phyloP scores from a whole-genome alignment of 768 basidiomycete genomes.

The Tephrocybe sp. region DNA sequence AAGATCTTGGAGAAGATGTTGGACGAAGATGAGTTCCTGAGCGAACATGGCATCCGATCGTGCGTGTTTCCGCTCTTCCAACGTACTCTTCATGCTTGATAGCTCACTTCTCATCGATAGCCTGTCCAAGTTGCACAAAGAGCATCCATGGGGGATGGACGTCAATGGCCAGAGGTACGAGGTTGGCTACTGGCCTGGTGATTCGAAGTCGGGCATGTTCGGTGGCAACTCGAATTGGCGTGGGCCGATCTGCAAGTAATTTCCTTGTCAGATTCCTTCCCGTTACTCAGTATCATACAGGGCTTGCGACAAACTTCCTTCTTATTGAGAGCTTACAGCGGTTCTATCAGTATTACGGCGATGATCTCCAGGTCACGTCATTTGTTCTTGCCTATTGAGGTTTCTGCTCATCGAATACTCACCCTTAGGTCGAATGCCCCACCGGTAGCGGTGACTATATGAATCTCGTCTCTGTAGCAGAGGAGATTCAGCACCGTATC shows the following conservation, averaged over 20 bases:
- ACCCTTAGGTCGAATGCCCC: constrained; percentile 81
- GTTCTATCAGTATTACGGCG: constrained; percentile 97
- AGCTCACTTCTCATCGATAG: constrained; percentile 41
- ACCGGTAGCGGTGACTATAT: constrained; percentile 97
- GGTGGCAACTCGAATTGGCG: constrained; percentile 99
- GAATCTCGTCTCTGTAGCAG: constrained; percentile 91
- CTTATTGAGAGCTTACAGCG: constrained; percentile 95
- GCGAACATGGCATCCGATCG: constrained; percentile 95
- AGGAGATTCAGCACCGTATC: constrained; percentile 98
- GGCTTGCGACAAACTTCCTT: constrained; percentile 96
- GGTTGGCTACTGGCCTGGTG: constrained; percentile 97
- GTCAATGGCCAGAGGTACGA: constrained; percentile 92
- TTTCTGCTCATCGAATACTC: constrained; percentile 2
- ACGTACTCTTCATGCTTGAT: neutral
- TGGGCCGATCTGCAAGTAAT: constrained; percentile 76
- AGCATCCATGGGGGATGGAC: constrained; percentile 92
- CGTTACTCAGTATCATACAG: constrained; percentile 31
- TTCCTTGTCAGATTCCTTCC: neutral
- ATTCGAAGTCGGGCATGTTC: constrained; percentile 97
- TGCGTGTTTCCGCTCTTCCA: constrained; percentile 38
- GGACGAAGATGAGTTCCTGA: constrained; percentile 95
- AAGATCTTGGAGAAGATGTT: constrained; percentile 95
- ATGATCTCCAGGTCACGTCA: constrained; percentile 64
- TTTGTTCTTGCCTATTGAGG: neutral
- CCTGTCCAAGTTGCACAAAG: constrained; percentile 86